Evolutionary conservation across 2,329 filamentous ascomycete species (phyloP).

Genomic region (Hymenoscyphus linearis): DNA sequence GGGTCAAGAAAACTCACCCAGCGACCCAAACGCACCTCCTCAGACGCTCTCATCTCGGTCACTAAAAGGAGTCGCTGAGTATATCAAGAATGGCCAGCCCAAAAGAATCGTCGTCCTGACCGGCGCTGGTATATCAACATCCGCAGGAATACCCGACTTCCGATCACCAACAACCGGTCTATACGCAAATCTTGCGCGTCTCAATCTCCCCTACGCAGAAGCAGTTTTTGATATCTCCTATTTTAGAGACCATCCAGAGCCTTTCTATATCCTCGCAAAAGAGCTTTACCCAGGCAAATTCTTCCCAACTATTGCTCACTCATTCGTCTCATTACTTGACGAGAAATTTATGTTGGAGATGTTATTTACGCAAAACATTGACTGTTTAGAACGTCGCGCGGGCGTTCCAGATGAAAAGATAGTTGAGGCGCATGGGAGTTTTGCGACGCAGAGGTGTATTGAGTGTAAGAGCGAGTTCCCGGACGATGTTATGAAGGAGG

Average conservation of each 20-base stretch:
- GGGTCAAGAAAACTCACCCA: conserved; percentile 78
- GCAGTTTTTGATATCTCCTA: conserved; percentile 91
- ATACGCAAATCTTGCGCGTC: conserved; percentile 82
- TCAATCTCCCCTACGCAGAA: conserved; percentile 84
- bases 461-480: conserved; percentile 74
- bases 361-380: conserved; percentile 96
- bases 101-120: conserved; percentile 80
- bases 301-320: conserved; percentile 82
- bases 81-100: conserved; percentile 65
- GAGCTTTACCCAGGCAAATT: conserved; percentile 91
- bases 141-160: conserved; percentile 82
- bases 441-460: conserved; percentile 85
- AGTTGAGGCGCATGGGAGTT: conserved; percentile 92
- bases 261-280: conserved; percentile 88
- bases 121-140: conserved; percentile 82
- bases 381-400: conserved; percentile 84
- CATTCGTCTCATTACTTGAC: conserved; percentile 78
- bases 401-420: conserved; percentile 78
- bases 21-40: conserved; percentile 57
- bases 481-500: conserved; percentile 65
- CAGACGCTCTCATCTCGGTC: conserved; percentile 62
- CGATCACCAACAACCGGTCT: conserved; percentile 88
- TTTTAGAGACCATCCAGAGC: conserved; percentile 76
- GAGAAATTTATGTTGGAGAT: conserved; percentile 73
- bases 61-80: conserved; percentile 70